A percentile compares a stretch with the other conserved stretches of the same genome.
Conservation (phyloP, 2,329 filamentous ascomycete species). For the Cladosporium colombiae region DNA sequence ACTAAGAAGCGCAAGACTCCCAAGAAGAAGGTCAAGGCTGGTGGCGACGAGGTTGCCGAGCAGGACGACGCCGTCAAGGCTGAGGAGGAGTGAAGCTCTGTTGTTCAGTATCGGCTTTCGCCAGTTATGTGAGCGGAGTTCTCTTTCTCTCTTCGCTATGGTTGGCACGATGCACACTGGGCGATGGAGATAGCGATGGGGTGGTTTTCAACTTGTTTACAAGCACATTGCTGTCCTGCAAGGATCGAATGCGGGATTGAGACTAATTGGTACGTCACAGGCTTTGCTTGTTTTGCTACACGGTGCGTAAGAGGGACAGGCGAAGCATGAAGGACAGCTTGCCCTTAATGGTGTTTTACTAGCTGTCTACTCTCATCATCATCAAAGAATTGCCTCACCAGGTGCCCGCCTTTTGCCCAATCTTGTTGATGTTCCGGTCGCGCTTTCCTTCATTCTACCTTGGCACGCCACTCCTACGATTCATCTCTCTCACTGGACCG, state of each 20-base stretch:
- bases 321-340: not conserved
- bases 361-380: not conserved
- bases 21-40: constrained; percentile 10
- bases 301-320: not conserved
- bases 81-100: not conserved
- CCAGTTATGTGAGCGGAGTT: not conserved
- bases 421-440: not conserved
- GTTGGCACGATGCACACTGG: not conserved
- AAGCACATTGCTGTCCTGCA: not conserved
- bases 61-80: constrained; percentile 12
- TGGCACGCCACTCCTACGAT: not conserved
- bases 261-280: not conserved
- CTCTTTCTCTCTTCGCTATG: not conserved
- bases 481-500: not conserved
- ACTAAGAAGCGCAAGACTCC: constrained; percentile 26
- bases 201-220: not conserved
- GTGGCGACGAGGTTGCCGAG: constrained; percentile 4
- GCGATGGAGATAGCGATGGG: not conserved
- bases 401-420: not conserved
- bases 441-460: not conserved
- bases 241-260: not conserved
- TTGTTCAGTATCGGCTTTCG: not conserved
- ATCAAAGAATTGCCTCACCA: not conserved
- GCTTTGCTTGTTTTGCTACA: not conserved
- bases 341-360: not conserved